These are phyloP conservation scores for Suhomyces canberraensis DNA, from an alignment of 805 yeast genomes.

Conservation along the genomic window DNA sequence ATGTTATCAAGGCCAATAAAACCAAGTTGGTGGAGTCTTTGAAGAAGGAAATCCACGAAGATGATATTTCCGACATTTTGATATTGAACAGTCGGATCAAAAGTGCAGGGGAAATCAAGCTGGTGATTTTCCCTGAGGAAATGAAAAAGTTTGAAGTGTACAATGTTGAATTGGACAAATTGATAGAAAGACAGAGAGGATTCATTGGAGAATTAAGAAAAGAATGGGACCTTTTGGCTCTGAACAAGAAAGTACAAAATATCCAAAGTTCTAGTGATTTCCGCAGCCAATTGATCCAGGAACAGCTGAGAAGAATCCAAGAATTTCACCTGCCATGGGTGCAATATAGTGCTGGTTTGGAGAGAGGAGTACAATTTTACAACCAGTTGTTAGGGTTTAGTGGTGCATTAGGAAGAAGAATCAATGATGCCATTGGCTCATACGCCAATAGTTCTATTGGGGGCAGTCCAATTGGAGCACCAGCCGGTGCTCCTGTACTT, in stretches of 20 bases:
- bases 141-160: conserved; percentile 72
- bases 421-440: neutral
- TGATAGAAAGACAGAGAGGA: conserved; percentile 62
- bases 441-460: neutral
- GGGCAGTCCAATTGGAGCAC: neutral
- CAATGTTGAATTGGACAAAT: conserved; percentile 61
- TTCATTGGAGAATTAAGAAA: conserved; percentile 33
- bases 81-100: conserved; percentile 59
- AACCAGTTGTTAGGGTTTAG: conserved; percentile 39
- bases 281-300: conserved; percentile 31
- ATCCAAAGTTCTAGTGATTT: conserved; percentile 42
- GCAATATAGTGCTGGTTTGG: conserved; percentile 54
- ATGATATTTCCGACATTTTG: conserved; percentile 78
- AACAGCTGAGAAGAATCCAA: conserved; percentile 35
- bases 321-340: conserved; percentile 55
- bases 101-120: conserved; percentile 54
- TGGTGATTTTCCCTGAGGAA: conserved; percentile 61
- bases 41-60: conserved; percentile 68
- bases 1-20: conserved; percentile 62
- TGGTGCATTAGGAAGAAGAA: neutral
- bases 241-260: conserved; percentile 33
- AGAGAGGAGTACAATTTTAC: conserved; percentile 65
- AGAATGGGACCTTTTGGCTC: conserved; percentile 28
- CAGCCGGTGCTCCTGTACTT: neutral
- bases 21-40: conserved; percentile 57